phyloP scores from a whole-genome alignment of 805 yeast species.

The Saturnispora hagleri region DNA sequence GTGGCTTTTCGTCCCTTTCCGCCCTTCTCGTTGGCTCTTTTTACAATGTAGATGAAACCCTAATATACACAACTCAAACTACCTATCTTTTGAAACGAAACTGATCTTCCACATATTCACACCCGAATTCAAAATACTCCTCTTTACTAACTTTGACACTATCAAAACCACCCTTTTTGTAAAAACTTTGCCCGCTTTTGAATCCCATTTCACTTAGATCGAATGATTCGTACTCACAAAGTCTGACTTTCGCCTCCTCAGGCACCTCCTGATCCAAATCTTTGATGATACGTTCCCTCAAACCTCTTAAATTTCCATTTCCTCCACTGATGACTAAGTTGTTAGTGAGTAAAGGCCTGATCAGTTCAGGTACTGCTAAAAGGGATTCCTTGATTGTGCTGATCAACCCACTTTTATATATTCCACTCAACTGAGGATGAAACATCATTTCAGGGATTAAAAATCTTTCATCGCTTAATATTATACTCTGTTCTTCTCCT shows the following conservation, averaged over 20 bases:
- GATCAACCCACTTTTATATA: slow-evolving; percentile 71
- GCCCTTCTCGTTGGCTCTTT: no score
- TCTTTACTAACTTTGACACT: slow-evolving; percentile 57
- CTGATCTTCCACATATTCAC: slow-evolving; percentile 30
- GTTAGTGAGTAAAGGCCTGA: slow-evolving; percentile 66
- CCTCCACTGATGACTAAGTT: slow-evolving; percentile 85
- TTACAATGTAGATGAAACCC: background rate
- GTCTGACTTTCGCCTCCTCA: slow-evolving; percentile 55
- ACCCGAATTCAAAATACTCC: slow-evolving; percentile 84
- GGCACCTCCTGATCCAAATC: slow-evolving; percentile 66
- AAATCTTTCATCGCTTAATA: slow-evolving; percentile 77
- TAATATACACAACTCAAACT: background rate
- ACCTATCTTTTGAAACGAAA: slow-evolving; percentile 20
- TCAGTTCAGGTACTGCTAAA: slow-evolving; percentile 58
- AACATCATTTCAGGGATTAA: slow-evolving; percentile 79
- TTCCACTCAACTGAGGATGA: slow-evolving; percentile 74
- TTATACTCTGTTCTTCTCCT: slow-evolving; percentile 15
- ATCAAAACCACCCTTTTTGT: slow-evolving; percentile 35
- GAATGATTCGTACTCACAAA: slow-evolving; percentile 26
- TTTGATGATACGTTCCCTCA: slow-evolving; percentile 46
- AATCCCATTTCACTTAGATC: slow-evolving; percentile 39
- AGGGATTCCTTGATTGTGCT: slow-evolving; percentile 63
- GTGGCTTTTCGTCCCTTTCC: no score
- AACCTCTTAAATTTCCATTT: slow-evolving; percentile 59
- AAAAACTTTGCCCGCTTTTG: slow-evolving; percentile 45